Evolutionary conservation across 23 red algal species (phyloP).

Genomic region (Gracilaria caudata): DNA sequence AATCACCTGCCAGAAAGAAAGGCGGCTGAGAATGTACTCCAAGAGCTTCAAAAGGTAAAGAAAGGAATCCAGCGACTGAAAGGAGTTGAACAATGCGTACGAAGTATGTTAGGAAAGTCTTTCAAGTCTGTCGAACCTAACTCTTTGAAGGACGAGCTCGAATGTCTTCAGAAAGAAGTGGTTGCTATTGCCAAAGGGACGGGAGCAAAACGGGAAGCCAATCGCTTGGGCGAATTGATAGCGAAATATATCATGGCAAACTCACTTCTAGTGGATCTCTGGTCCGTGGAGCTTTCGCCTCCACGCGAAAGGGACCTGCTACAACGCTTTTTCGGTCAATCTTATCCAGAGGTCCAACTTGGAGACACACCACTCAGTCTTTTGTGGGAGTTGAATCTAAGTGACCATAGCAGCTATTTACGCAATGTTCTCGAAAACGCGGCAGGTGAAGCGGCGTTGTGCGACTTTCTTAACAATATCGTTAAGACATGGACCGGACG

Average conservation of each 20-base stretch:
- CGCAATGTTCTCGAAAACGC: slow-evolving; percentile 53
- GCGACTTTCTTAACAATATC: slow-evolving; percentile 45
- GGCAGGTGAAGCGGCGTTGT: slow-evolving; percentile 40
- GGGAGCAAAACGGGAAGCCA: slow-evolving; percentile 39
- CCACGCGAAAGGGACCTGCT: slow-evolving; percentile 57
- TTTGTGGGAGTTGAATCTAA: slow-evolving; percentile 46
- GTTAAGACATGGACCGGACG: slow-evolving; percentile 37
- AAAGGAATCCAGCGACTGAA: slow-evolving; percentile 29
- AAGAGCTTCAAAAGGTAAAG: slow-evolving; percentile 43
- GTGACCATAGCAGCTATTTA: slow-evolving; percentile 32
- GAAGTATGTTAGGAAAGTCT: background rate
- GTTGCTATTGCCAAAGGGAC: slow-evolving; percentile 2
- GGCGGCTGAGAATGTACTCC: slow-evolving; percentile 14
- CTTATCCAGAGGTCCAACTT: slow-evolving; percentile 34
- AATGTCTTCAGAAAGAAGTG: slow-evolving; percentile 7
- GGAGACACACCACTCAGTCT: slow-evolving; percentile 8
- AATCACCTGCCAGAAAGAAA: slow-evolving; percentile 34
- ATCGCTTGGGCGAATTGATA: slow-evolving; percentile 4
- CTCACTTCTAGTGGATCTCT: slow-evolving; percentile 12
- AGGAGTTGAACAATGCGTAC: slow-evolving; percentile 4
- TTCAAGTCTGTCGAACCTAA: slow-evolving; percentile 19
- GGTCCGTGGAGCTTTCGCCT: slow-evolving; percentile 34
- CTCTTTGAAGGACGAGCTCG: slow-evolving; percentile 9
- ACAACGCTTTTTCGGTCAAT: slow-evolving; percentile 44
- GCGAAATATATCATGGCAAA: background rate